phyloP scores from a whole-genome alignment of 345 rosid species.

The Excoecaria agallocha region DNA sequence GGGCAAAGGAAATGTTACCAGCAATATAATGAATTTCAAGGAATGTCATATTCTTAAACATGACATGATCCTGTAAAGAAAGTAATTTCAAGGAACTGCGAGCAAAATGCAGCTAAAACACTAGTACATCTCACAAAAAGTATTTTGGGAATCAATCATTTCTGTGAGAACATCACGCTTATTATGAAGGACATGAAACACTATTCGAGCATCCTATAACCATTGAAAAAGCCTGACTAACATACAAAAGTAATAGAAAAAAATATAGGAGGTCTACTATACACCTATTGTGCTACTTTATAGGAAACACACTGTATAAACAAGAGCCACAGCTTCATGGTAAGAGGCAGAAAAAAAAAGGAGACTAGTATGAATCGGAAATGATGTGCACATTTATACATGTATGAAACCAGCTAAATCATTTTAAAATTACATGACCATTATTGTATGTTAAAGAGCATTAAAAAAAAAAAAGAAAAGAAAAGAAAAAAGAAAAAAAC shows the following conservation, averaged over 20 bases:
- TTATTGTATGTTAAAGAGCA: not conserved
- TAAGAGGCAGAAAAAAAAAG: not conserved
- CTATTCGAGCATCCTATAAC: not conserved
- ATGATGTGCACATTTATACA: not conserved
- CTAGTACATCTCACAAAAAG: not conserved
- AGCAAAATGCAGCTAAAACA: not conserved
- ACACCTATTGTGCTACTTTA: not conserved
- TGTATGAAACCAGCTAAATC: not conserved
- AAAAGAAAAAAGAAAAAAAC: conserved; percentile 21
- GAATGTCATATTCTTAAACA: too few species aligned
- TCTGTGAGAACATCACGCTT: too few species aligned
- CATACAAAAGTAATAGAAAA: not conserved
- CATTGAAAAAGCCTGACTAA: not conserved
- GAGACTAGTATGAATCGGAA: not conserved
- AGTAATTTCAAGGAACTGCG: not conserved
- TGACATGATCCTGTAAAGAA: not conserved
- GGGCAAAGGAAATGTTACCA: too few species aligned
- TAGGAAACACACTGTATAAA: not conserved
- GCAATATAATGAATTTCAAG: too few species aligned
- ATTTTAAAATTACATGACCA: not conserved
- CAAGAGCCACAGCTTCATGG: not conserved
- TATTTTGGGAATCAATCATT: not conserved
- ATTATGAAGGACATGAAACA: not conserved
- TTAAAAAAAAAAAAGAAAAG: conserved; percentile 16
- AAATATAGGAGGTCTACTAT: not conserved